phyloP scores from a whole-genome alignment of 805 yeast genomes.

The Saccharomycopsis fodiens region DNA sequence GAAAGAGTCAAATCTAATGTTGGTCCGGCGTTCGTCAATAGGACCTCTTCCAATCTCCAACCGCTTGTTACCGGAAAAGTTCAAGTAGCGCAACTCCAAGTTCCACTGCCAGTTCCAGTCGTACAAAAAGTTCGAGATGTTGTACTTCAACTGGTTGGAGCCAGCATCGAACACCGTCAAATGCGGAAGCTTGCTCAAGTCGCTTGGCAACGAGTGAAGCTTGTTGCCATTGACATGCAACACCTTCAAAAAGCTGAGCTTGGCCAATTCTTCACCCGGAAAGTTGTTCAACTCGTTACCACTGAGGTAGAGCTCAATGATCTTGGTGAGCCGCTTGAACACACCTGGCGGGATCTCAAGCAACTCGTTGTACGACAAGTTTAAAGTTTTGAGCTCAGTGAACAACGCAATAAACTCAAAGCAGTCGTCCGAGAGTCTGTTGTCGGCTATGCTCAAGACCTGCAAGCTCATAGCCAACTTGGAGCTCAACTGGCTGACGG shows the following conservation, averaged over 20 bases:
- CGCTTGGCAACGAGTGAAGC: conserved; percentile 82
- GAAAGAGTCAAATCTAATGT: conserved; percentile 41
- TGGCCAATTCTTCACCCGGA: conserved; percentile 77
- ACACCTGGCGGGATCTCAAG: conserved; percentile 78
- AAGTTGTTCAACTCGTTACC: conserved; percentile 76
- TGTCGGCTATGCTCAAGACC: conserved; percentile 67
- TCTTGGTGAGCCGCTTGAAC: conserved; percentile 42
- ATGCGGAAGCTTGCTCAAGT: conserved; percentile 57
- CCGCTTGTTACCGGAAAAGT: conserved; percentile 87
- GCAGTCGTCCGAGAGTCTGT: conserved; percentile 70
- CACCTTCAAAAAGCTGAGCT: conserved; percentile 48
- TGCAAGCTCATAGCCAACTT: conserved; percentile 42
- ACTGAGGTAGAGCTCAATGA: conserved; percentile 65
- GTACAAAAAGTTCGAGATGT: conserved; percentile 87
- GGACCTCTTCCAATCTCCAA: conserved; percentile 51
- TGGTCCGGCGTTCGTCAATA: conserved; percentile 27
- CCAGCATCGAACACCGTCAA: conserved; percentile 81
- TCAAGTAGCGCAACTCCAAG: conserved; percentile 63
- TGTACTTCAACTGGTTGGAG: conserved; percentile 81
- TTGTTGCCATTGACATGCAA: conserved; percentile 77
- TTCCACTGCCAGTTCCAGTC: conserved; percentile 98
- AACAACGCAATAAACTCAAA: conserved; percentile 61
- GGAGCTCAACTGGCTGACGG: conserved; percentile 26
- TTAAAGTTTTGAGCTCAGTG: conserved; percentile 50
- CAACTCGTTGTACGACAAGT: conserved; percentile 77